phyloP scores from a whole-genome alignment of 2,329 filamentous ascomycete species.

The Aspergillus piperis region DNA sequence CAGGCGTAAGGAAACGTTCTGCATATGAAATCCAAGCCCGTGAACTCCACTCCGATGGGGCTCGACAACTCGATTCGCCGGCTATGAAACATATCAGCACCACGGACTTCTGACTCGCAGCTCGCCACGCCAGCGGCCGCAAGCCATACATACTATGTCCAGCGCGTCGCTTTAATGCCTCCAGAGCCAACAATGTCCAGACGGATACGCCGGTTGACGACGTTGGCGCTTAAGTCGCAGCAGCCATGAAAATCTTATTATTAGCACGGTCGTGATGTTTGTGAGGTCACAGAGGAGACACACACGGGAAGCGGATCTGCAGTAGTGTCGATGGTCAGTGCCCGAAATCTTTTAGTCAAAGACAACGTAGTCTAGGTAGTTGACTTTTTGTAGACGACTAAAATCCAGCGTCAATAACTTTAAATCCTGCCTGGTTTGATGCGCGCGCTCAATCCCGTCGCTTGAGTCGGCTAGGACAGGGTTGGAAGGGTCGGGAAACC shows the following conservation, averaged over 20 bases:
- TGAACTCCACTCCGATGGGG: constrained; percentile 18
- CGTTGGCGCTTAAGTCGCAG: constrained; percentile 11
- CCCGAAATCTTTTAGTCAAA: neutral
- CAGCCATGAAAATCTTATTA: constrained; percentile 8
- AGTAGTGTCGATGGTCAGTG: constrained; percentile 2
- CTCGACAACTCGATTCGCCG: constrained; percentile 16
- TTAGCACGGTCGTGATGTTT: neutral
- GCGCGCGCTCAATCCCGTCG: neutral
- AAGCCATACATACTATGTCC: constrained; percentile 15
- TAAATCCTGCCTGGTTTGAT: constrained; percentile 16
- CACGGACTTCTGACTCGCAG: constrained; percentile 23
- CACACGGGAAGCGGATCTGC: neutral
- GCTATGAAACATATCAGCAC: constrained; percentile 14
- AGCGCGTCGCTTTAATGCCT: constrained; percentile 8
- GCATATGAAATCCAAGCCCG: constrained; percentile 22
- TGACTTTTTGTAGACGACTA: no score
- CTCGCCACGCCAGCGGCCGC: constrained; percentile 21
- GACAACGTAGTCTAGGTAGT: neutral
- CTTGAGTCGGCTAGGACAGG: neutral
- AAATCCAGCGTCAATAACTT: constrained; percentile 12
- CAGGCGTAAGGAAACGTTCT: constrained; percentile 17
- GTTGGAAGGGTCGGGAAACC: neutral
- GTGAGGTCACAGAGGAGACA: neutral
- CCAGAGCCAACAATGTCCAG: constrained; percentile 2
- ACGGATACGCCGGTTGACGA: constrained; percentile 6